Base-by-base conservation (phyloP, 139 green algal species). In the Protoeuglena noctilucae region DNA sequence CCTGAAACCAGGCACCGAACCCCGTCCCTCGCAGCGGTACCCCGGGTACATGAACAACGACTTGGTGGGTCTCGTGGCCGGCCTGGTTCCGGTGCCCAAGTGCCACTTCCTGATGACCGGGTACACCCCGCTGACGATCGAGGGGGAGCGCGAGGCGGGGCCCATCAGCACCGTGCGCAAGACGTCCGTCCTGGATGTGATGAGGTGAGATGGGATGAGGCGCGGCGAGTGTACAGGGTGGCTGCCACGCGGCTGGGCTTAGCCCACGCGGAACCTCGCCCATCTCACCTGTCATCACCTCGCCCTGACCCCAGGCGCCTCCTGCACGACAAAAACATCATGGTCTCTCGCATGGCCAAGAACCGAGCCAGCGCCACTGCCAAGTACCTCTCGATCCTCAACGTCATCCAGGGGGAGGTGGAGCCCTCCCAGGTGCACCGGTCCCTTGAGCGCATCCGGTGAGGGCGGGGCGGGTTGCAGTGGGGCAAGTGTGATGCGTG, bases 11-110 rank as follows among this genome's bases (percentile, higher is more conserved):
- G n/a, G n/a, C n/a, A n/a, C n/a, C n/a, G n/a, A n/a, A n/a, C n/a
- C n/a, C n/a, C n/a, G n/a, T n/a, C n/a, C n/a, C n/a, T n/a, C n/a
- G n/a, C n/a, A n/a, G 34, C 34, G 34, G 9, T 43, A 43, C 34
- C 70, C 79, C 80, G 89, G 90, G 23, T 96, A 97, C 79, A 97
- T 96, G 89, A 96, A 98, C 77, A 98, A 97, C 69, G 92, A 98
- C 70, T 66, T 98, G 46, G 82, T 94, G 39, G 89, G 89, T 0
- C 65, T 97, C 41, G 71, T 99, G 23, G 88, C 91, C 1, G 86
- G 75, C 2, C 84, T 99, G 21, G 88, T 98, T 54, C 87, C 89
- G 24, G 91, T 87, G 6, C 92, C 92, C 12, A 72, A 84, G 28
- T 97, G 89, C 72, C 89, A 98, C 75, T 99, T 99, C 70, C 70